Percentiles rank a stretch among this genome's conserved stretches.
Evolutionary conservation across 164 flowering plant species (phyloP).

Genomic region (Annona cherimola): DNA sequence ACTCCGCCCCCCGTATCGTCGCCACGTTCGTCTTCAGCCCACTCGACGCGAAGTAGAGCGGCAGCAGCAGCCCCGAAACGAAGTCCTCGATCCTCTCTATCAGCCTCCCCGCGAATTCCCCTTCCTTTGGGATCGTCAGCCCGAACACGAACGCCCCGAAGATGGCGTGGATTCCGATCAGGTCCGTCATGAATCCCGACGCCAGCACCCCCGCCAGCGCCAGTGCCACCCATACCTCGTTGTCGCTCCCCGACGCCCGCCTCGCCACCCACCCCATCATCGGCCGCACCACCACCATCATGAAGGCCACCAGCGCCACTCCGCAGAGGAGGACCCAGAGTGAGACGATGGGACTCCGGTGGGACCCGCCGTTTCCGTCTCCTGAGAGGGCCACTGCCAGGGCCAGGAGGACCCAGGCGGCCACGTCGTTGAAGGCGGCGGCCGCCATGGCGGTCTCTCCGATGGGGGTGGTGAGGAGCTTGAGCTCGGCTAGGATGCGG

Average conservation of each 20-base stretch:
- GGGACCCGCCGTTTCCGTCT: slow-evolving; percentile 11
- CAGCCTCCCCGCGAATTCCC: slow-evolving; percentile 29
- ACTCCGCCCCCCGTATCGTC: slow-evolving; percentile 25
- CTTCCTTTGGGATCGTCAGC: slow-evolving; percentile 34
- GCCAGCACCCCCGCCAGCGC: slow-evolving; percentile 36
- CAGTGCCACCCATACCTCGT: slow-evolving; percentile 46
- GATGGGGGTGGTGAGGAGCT: slow-evolving; percentile 22
- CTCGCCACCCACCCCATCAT: slow-evolving; percentile 43
- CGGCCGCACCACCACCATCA: slow-evolving; percentile 42
- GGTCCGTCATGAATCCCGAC: slow-evolving; percentile 37
- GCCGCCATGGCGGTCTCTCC: slow-evolving; percentile 36
- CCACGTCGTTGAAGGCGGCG: slow-evolving; percentile 31
- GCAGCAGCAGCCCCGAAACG: slow-evolving; percentile 36
- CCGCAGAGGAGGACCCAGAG: slow-evolving; percentile 40
- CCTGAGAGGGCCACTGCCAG: slow-evolving; percentile 30
- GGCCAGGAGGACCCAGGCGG: slow-evolving; percentile 34
- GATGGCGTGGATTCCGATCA: slow-evolving; percentile 43
- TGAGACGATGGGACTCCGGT: slow-evolving; percentile 20
- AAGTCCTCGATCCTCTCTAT: slow-evolving; percentile 41
- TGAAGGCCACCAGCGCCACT: slow-evolving; percentile 43
- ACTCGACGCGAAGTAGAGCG: slow-evolving; percentile 45
- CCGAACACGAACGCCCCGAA: slow-evolving; percentile 52
- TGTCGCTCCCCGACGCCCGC: slow-evolving; percentile 32
- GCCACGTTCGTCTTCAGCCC: slow-evolving; percentile 43
- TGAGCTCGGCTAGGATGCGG: slow-evolving; percentile 31